phyloP scores from a whole-genome alignment of 371 early-diverging fungal species.

The Rhizomucor pusillus region DNA sequence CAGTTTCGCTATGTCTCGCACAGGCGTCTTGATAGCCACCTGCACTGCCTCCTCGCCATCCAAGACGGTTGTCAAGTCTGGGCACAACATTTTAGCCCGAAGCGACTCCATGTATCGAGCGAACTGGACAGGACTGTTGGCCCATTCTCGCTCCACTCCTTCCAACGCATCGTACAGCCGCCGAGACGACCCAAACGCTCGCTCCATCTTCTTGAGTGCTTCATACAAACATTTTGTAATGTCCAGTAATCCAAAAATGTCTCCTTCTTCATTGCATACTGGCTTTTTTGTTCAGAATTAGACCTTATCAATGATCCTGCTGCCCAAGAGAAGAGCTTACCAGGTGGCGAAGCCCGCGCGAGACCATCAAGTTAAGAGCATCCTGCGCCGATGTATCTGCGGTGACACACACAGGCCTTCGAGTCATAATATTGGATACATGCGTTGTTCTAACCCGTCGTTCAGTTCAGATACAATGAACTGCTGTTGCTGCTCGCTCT shows the following conservation, averaged over 20 bases:
- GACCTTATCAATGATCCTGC: slow-evolving; percentile 3
- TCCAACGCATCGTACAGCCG: slow-evolving; percentile 84
- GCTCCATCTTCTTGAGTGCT: slow-evolving; percentile 87
- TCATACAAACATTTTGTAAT: slow-evolving; percentile 94
- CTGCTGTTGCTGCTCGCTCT: not conserved
- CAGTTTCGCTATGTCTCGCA: slow-evolving; percentile 79
- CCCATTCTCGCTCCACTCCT: slow-evolving; percentile 82
- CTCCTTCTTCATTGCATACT: slow-evolving; percentile 78
- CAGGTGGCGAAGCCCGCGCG: slow-evolving; percentile 92
- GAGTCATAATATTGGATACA: slow-evolving; percentile 90
- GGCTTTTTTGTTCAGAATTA: slow-evolving; percentile 35
- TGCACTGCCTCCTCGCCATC: slow-evolving; percentile 63
- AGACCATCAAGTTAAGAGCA: slow-evolving; percentile 93
- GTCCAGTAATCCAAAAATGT: slow-evolving; percentile 90
- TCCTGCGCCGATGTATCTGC: slow-evolving; percentile 82
- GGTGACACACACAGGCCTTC: slow-evolving; percentile 85
- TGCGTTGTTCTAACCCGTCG: slow-evolving; percentile 24
- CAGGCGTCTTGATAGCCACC: slow-evolving; percentile 72
- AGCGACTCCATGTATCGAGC: slow-evolving; percentile 40
- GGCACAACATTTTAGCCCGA: slow-evolving; percentile 74
- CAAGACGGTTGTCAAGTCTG: slow-evolving; percentile 76
- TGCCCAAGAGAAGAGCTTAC: slow-evolving; percentile 26
- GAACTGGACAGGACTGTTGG: slow-evolving; percentile 26
- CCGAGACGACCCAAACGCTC: slow-evolving; percentile 80
- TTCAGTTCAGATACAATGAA: not conserved